These are phyloP conservation scores for Coemansia sp. DNA, from an alignment of 192 early-diverging fungal genomes.

Conservation along the genomic window DNA sequence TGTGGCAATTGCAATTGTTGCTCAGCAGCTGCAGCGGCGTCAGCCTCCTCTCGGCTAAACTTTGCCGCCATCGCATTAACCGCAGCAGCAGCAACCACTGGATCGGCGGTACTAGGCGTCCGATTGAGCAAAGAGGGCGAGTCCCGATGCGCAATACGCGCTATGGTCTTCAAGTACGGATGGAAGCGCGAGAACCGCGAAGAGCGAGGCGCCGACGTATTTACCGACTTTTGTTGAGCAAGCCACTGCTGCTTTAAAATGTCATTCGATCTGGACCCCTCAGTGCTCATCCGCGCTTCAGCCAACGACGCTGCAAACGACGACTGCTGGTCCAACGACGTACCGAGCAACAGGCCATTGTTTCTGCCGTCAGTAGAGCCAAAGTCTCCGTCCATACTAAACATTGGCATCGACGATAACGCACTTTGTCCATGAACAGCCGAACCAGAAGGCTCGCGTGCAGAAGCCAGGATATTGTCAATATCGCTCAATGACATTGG, in stretches of 20 bases:
- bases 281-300: constrained; percentile 16
- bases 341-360: background rate
- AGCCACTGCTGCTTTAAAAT: constrained; percentile 34
- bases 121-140: constrained; percentile 47
- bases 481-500: constrained; percentile 19
- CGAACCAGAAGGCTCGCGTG: background rate
- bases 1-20: background rate
- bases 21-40: background rate
- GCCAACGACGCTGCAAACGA: constrained; percentile 17
- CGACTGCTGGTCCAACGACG: background rate
- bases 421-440: background rate
- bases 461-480: constrained; percentile 25
- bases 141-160: constrained; percentile 47
- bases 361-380: background rate
- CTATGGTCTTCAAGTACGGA: constrained; percentile 57
- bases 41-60: constrained; percentile 13
- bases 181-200: constrained; percentile 55
- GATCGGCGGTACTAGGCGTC: constrained; percentile 49
- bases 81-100: constrained; percentile 48
- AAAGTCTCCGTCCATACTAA: constrained; percentile 8
- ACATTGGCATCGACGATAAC: constrained; percentile 7
- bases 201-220: constrained; percentile 36
- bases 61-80: constrained; percentile 45
- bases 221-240: constrained; percentile 28
- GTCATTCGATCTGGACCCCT: constrained; percentile 15